Evolutionary conservation across 129 eudicot genomes (phyloP).

Genomic region (Flaveria ramosissima): DNA sequence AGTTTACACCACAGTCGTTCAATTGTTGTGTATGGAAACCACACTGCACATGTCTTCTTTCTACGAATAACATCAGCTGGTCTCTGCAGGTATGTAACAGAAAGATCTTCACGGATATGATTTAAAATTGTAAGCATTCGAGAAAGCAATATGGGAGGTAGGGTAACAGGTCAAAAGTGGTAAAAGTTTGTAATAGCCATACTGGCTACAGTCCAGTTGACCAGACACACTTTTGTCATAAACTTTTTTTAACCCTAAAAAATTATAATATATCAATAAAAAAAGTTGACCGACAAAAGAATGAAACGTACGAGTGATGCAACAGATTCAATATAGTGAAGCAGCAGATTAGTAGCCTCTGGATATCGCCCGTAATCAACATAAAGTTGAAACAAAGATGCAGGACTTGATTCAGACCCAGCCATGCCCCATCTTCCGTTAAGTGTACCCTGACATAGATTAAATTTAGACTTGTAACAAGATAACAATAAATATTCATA

Average conservation of each 20-base stretch:
- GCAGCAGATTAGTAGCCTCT: conserved; percentile 75
- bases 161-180: neutral
- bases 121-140: neutral
- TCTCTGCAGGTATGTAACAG: conserved; percentile 53
- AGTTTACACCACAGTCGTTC: conserved; percentile 89
- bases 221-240: neutral
- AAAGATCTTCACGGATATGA: neutral
- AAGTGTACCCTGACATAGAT: conserved; percentile 51
- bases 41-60: conserved; percentile 69
- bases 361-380: conserved; percentile 80
- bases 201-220: neutral
- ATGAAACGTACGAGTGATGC: conserved; percentile 60
- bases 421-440: conserved; percentile 73
- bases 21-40: conserved; percentile 90
- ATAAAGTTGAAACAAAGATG: conserved; percentile 74
- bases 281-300: conserved; percentile 2
- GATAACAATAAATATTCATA: too few species aligned
- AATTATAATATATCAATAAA: neutral
- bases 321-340: conserved; percentile 72
- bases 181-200: neutral
- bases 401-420: conserved; percentile 81
- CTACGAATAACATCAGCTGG: conserved; percentile 75
- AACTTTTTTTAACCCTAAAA: too few species aligned
- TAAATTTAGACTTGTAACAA: neutral
- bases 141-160: neutral